Evolutionary conservation across 176 grass and related monocot genomes (phyloP).

Genomic region (Cymbopogon citratus): DNA sequence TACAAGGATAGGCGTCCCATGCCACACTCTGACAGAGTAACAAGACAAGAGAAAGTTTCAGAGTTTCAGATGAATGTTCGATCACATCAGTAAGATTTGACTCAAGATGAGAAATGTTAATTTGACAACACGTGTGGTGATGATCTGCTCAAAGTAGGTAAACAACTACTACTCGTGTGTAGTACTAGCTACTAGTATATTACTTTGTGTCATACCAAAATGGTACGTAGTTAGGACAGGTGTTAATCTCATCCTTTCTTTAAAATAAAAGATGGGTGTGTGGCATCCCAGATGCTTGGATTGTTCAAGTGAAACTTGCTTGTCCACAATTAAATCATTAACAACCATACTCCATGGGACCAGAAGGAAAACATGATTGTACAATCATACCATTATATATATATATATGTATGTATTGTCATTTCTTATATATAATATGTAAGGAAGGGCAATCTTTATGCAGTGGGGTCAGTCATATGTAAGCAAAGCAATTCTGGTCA

Average conservation of each 20-base stretch:
- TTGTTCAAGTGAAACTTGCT: not conserved
- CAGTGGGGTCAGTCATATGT: not conserved
- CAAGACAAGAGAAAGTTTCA: not conserved
- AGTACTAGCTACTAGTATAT: not conserved
- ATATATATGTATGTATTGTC: too few relatives aligned
- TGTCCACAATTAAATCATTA: not conserved
- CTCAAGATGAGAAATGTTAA: not conserved
- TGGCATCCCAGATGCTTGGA: not conserved
- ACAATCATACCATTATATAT: too few relatives aligned
- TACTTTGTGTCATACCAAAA: not conserved
- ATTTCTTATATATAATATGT: too few relatives aligned
- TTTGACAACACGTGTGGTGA: not conserved
- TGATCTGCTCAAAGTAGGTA: not conserved
- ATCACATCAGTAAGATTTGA: not conserved
- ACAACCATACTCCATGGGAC: not conserved
- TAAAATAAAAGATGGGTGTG: too few relatives aligned
- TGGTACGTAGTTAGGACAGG: not conserved
- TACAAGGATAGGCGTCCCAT: slow-evolving; percentile 72
- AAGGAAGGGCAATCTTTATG: too few relatives aligned
- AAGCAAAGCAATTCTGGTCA: not conserved
- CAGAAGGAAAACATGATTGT: too few relatives aligned
- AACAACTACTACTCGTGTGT: not conserved
- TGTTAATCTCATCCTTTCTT: too few relatives aligned
- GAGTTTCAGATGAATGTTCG: not conserved
- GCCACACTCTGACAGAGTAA: slow-evolving; percentile 55